phyloP scores from a whole-genome alignment of 2,329 filamentous ascomycete genomes.

The Epichloe bromicola region DNA sequence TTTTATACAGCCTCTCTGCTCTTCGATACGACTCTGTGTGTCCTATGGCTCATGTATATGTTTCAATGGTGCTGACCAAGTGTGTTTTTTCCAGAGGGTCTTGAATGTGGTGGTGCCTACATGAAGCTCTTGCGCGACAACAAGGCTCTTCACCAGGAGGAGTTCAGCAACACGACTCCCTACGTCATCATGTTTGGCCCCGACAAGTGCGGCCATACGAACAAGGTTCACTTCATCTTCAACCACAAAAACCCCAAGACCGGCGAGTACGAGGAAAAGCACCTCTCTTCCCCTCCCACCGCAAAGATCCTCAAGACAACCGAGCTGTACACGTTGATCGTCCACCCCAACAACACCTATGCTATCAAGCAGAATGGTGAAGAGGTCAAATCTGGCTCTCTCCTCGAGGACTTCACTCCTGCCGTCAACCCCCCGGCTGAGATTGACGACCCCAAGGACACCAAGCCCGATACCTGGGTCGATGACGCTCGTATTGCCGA shows the following conservation, averaged over 20 bases:
- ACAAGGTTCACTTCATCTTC: conserved; percentile 99
- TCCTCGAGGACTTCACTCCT: conserved; percentile 86
- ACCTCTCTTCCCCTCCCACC: conserved; percentile 70
- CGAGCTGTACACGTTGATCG: conserved; percentile 90
- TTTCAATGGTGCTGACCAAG: background rate
- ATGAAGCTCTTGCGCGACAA: conserved; percentile 98
- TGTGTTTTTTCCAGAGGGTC: conserved; percentile 50
- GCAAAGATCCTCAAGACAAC: conserved; percentile 85
- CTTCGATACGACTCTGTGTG: too few species aligned
- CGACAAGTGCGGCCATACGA: conserved; percentile 97
- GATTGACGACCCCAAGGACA: conserved; percentile 89
- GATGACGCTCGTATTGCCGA: conserved; percentile 85
- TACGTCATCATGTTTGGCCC: conserved; percentile 99
- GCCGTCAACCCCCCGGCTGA: conserved; percentile 89
- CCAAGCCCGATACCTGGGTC: conserved; percentile 92
- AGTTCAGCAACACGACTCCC: conserved; percentile 89
- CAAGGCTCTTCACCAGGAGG: conserved; percentile 89
- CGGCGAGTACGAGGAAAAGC: conserved; percentile 99
- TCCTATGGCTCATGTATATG: background rate
- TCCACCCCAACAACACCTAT: conserved; percentile 93
- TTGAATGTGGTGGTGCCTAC: conserved; percentile 97
- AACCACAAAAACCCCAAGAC: conserved; percentile 99
- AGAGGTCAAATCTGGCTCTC: conserved; percentile 74
- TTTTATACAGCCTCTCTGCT: background rate
- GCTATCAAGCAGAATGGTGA: conserved; percentile 86